phyloP scores from a whole-genome alignment of 2,329 filamentous ascomycete genomes.

The Lachnellula willkommii region DNA sequence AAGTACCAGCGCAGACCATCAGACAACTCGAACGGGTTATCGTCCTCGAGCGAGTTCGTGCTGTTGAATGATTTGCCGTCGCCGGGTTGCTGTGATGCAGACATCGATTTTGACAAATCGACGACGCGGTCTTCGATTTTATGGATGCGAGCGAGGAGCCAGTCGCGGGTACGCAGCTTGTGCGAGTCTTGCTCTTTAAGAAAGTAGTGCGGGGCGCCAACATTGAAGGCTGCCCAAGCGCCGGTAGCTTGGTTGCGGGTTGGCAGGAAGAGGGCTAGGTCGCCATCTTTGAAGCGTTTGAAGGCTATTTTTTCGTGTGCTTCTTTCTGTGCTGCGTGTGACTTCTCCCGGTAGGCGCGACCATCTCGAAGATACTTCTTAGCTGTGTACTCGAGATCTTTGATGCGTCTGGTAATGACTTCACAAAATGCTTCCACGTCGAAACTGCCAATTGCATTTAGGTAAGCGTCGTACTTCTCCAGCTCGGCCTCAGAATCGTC shows the following conservation, averaged over 20 bases:
- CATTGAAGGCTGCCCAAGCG: slow-evolving; percentile 97
- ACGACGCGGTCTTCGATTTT: slow-evolving; percentile 91
- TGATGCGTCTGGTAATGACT: slow-evolving; percentile 79
- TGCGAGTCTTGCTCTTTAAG: slow-evolving; percentile 88
- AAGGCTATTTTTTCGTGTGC: slow-evolving; percentile 95
- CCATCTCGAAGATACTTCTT: slow-evolving; percentile 91
- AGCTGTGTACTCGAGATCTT: slow-evolving; percentile 87
- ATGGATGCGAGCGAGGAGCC: slow-evolving; percentile 91
- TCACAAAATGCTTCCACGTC: slow-evolving; percentile 82
- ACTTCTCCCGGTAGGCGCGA: slow-evolving; percentile 79
- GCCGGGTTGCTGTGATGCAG: slow-evolving; percentile 23
- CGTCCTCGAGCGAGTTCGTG: slow-evolving; percentile 62
- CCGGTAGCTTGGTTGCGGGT: slow-evolving; percentile 91
- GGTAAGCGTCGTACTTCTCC: slow-evolving; percentile 68
- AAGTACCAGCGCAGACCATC: slow-evolving; percentile 96
- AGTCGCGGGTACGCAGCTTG: slow-evolving; percentile 77
- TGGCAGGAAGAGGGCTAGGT: slow-evolving; percentile 87
- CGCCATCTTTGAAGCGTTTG: slow-evolving; percentile 91
- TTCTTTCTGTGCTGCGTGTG: slow-evolving; percentile 73
- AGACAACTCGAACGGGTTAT: slow-evolving; percentile 94
- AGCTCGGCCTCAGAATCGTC: slow-evolving; percentile 61
- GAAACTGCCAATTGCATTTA: slow-evolving; percentile 69
- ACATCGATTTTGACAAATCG: slow-evolving; percentile 75
- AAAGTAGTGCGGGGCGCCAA: slow-evolving; percentile 96
- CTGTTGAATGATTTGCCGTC: slow-evolving; percentile 41